phyloP scores from a whole-genome alignment of 192 early-diverging fungal genomes.

The Entrophospora sp. region DNA sequence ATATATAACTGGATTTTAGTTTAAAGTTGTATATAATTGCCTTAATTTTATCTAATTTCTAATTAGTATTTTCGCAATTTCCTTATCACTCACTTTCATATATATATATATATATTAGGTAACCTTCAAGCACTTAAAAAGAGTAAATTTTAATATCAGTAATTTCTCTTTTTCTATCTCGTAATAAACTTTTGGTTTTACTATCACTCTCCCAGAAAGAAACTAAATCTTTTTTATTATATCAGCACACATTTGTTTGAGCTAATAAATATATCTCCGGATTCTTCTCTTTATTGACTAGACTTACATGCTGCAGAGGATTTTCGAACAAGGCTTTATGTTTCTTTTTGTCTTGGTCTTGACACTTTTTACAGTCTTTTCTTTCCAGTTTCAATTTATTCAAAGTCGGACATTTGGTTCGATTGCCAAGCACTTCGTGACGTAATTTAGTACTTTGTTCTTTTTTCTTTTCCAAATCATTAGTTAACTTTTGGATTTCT shows the following conservation, averaged over 20 bases:
- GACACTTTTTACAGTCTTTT: background rate
- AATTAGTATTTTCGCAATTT: no score
- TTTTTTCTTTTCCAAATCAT: background rate
- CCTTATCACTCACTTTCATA: no score
- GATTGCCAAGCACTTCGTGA: background rate
- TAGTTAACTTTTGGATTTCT: conserved; percentile 1
- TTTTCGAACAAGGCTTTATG: background rate
- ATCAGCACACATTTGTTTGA: background rate
- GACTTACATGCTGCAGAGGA: background rate
- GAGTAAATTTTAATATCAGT: conserved; percentile 12
- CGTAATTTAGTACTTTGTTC: background rate
- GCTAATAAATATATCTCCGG: conserved; percentile 11
- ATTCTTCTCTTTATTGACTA: conserved; percentile 2
- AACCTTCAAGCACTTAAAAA: no score
- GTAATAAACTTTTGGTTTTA: background rate
- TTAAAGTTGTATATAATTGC: no score
- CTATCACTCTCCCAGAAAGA: background rate
- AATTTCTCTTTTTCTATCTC: conserved; percentile 7
- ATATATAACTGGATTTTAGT: no score
- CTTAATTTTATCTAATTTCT: no score
- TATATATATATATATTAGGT: no score
- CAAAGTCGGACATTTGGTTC: background rate
- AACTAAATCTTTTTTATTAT: conserved; percentile 13
- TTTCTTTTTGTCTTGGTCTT: background rate
- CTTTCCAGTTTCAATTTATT: background rate